phyloP scores from a whole-genome alignment of 805 yeast genomes.

The Dipodascus geniculatus region DNA sequence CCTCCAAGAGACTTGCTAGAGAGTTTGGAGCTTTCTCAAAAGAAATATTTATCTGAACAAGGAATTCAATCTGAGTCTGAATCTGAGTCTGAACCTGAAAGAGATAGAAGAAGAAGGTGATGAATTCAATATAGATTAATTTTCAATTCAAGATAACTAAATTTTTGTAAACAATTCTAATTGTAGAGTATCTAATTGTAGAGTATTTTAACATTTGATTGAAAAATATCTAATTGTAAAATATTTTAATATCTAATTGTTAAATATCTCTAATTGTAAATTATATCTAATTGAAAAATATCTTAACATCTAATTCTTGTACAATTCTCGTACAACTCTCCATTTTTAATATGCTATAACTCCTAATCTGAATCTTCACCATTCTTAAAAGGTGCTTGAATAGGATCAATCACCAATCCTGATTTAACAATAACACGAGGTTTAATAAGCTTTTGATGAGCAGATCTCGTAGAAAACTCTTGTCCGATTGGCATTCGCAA shows the following conservation, averaged over 20 bases:
- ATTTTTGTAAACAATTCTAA: too few species aligned
- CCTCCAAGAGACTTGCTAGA: conserved; percentile 37
- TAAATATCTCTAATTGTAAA: too few species aligned
- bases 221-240: too few species aligned
- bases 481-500: conserved; percentile 94
- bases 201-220: too few species aligned
- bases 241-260: too few species aligned
- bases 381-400: conserved; percentile 65
- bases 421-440: conserved; percentile 80
- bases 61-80: background rate
- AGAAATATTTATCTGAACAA: conserved; percentile 10
- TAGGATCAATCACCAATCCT: conserved; percentile 84
- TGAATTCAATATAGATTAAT: too few species aligned
- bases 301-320: too few species aligned
- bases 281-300: too few species aligned
- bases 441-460: conserved; percentile 80
- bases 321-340: too few species aligned
- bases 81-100: conserved; percentile 1
- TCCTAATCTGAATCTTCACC: conserved; percentile 1
- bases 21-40: conserved; percentile 34
- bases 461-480: conserved; percentile 85
- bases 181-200: too few species aligned
- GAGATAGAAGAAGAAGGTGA: background rate
- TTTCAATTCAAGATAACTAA: too few species aligned
- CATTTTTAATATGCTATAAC: too few species aligned